Evolutionary conservation across 169 alveolate genomes (phyloP), one percentile per base, ranked within the genome.

Genomic region (Cryptosporidium sp.): DNA sequence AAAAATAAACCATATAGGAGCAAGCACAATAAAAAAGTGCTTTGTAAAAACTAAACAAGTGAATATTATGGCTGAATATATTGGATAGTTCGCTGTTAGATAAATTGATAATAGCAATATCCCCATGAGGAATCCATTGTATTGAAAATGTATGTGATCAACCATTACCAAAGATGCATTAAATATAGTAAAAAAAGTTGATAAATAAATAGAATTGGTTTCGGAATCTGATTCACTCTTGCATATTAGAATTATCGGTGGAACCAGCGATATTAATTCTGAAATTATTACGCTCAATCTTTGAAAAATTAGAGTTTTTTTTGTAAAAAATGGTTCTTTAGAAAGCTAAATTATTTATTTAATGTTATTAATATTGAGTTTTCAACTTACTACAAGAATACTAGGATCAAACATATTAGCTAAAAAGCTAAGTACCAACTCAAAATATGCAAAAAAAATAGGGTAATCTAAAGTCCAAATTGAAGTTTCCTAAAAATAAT

Each of bases 401-500:
- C 69, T 91, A n/a, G 91, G 75, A 52, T 94, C 96, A 60, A 94
- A 26, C 42, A 91, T 31, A 56, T 84, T 91, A 7, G 96, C 94
- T 45, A 89, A 37, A 23, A 69, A 91, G 18, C 95, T 93, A 21
- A 95, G 86, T 58, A 92, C 52, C 91, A 92, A 94, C 72, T 95
- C 97, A 92, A 94, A 94, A 86, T 94, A 95, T 7, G 97, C 97
- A 58, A 95, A 95, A 69, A 94, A 92, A 3, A 96, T 96, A 31
- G 97, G 97, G 84, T 95, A 95, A 85, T 95, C 96, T 73, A 95
- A 92, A 6, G 97, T 95, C 96, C 96, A 95, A 61, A 84, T 85
- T 3, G 96, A 94, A n/a, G 93, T 85, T 51, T 91, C 85, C 86
- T 84, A 33, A 35, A 84, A 60, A 39, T 56, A 37, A 35, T 42